Evolutionary conservation across 208 protist genomes (phyloP).

Genomic region (Acanthamoeba castellanii): DNA sequence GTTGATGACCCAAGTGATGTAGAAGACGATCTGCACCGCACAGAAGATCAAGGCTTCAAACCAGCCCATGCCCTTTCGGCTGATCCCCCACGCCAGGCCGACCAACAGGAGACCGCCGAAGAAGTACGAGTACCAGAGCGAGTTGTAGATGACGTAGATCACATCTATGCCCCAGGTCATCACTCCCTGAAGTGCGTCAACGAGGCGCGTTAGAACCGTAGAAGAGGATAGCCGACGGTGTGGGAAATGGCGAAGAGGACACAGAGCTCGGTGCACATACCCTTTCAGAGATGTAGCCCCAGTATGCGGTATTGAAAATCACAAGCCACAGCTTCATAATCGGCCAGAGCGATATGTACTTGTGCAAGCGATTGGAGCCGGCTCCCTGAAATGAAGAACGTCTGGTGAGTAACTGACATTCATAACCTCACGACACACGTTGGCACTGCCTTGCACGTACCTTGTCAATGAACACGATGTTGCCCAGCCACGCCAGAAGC

Average conservation of each 20-base stretch:
- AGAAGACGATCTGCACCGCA: background rate
- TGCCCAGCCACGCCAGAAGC: background rate
- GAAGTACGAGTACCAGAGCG: slow-evolving; percentile 44
- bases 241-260: background rate
- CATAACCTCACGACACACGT: too few species aligned
- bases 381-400: background rate
- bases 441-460: background rate
- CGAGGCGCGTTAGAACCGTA: background rate
- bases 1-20: slow-evolving; percentile 42
- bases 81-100: slow-evolving; percentile 11
- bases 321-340: slow-evolving; percentile 2
- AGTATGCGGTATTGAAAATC: slow-evolving; percentile 5
- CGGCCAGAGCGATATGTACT: slow-evolving; percentile 37
- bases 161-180: background rate
- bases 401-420: background rate
- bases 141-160: slow-evolving; percentile 39
- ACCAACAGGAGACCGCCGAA: slow-evolving; percentile 11
- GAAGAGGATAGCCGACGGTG: background rate
- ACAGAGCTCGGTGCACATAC: background rate
- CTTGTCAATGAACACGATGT: background rate
- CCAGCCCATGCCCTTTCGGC: slow-evolving; percentile 14
- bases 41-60: background rate
- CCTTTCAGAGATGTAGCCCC: slow-evolving; percentile 3
- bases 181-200: background rate
- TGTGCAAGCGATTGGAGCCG: slow-evolving; percentile 9